Conservation (phyloP, 345 rosid species). For the Limnanthes douglasii region DNA sequence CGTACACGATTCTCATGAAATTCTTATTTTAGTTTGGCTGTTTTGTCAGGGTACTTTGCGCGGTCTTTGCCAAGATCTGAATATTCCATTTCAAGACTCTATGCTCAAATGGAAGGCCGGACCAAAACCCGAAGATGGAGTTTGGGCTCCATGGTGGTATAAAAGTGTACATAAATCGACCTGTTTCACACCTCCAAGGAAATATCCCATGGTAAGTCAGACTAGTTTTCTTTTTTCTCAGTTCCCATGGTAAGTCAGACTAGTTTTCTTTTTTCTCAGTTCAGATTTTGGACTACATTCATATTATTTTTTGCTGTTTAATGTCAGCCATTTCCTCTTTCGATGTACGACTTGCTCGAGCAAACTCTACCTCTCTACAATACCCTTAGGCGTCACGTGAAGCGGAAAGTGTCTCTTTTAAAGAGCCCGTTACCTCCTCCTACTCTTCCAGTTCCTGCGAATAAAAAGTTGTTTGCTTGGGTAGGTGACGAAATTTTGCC, state of each 20-base stretch:
- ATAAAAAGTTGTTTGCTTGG: constrained; percentile 74
- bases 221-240: not conserved
- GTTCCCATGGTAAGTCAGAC: constrained; percentile 37
- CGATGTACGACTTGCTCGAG: constrained; percentile 57
- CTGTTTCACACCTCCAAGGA: constrained; percentile 30
- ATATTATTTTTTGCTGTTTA: not conserved
- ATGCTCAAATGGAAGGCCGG: constrained; percentile 94
- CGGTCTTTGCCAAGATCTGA: constrained; percentile 66
- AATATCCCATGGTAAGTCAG: constrained; percentile 44
- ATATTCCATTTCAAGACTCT: constrained; percentile 53
- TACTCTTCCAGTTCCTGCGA: constrained; percentile 61
- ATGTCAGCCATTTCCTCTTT: constrained; percentile 50
- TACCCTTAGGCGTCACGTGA: constrained; percentile 43
- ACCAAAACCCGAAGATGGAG: constrained; percentile 69
- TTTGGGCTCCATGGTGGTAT: constrained; percentile 93
- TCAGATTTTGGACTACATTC: constrained; percentile 8
- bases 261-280: not conserved
- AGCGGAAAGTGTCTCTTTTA: constrained; percentile 21
- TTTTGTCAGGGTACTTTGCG: constrained; percentile 35
- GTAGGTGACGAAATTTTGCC: constrained; percentile 76
- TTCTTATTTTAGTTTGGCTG: not conserved
- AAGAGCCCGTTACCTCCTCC: constrained; percentile 42
- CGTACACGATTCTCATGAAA: not conserved
- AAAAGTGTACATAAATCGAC: constrained; percentile 48
- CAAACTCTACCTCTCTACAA: constrained; percentile 73